These are phyloP conservation scores for Termitomyces bulborhizus DNA, from an alignment of 768 basidiomycete genomes.

Conservation along the genomic window DNA sequence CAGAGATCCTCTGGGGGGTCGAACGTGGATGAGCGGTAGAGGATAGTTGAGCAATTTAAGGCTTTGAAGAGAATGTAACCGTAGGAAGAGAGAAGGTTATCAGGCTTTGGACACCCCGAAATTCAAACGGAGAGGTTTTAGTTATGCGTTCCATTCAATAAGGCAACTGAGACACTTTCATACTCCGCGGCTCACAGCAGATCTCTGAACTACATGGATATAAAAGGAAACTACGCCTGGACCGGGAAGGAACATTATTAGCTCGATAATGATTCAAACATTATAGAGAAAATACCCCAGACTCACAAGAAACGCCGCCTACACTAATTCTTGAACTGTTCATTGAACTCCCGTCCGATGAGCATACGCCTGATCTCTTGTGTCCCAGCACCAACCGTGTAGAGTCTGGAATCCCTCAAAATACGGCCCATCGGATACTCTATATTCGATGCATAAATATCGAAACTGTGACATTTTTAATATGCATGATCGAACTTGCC, in stretches of 20 bases:
- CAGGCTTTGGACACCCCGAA: slow-evolving; percentile 17
- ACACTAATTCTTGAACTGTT: slow-evolving; percentile 37
- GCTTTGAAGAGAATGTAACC: slow-evolving; percentile 5
- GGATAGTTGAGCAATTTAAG: slow-evolving; percentile 8
- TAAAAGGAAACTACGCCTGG: slow-evolving; percentile 15
- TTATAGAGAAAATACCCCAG: neutral
- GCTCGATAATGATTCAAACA: slow-evolving; percentile 6
- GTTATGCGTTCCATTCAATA: slow-evolving; percentile 15
- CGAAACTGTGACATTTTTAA: neutral
- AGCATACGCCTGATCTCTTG: slow-evolving; percentile 94
- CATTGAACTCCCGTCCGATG: slow-evolving; percentile 90
- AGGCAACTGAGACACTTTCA: slow-evolving; percentile 16
- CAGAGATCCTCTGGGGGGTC: neutral
- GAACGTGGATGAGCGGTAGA: slow-evolving; percentile 3
- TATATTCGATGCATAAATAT: slow-evolving; percentile 20
- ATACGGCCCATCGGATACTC: slow-evolving; percentile 90
- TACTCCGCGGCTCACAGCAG: slow-evolving; percentile 15
- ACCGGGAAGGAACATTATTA: slow-evolving; percentile 11
- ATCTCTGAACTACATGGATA: slow-evolving; percentile 12
- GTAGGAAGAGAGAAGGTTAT: slow-evolving; percentile 13
- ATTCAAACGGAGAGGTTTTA: slow-evolving; percentile 16
- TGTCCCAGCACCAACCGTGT: slow-evolving; percentile 94
- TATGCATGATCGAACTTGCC: slow-evolving; percentile 35
- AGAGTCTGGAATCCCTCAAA: slow-evolving; percentile 81
- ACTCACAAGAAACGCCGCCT: neutral